Base-by-base conservation (phyloP, 2,329 filamentous ascomycete species). In the Penicillium sclerotiorum region DNA sequence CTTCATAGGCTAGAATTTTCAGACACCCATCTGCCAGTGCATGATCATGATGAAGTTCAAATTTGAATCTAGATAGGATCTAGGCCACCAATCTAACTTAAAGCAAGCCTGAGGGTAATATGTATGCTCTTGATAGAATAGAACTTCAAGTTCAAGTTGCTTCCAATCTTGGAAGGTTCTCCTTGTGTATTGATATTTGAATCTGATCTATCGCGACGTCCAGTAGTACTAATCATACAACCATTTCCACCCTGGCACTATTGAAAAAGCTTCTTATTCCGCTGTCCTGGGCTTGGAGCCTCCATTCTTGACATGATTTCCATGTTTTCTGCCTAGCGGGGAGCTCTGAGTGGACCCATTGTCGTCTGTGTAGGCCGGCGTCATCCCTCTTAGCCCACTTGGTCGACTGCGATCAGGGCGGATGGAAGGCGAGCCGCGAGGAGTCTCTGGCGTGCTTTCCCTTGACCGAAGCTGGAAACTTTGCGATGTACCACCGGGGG, bases 251-350 rank as follows among this genome's bases (percentile, higher is more conserved):
- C n/a, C n/a, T n/a, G n/a, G n/a, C n/a, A n/a, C n/a, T n/a, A n/a
- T n/a, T n/a, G 4, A 8, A 32, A 8, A 4, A 30, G 13, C 18
- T 11, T 15, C 11, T 39, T 39, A 55, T n/a, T 55, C 43, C 33
- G 39, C 51, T 5, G 63, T 62, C 54, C 68, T 64, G 12, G 63
- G 62, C 9, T 66, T 64, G 42, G 70, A 52, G 12, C 61, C 62
- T 48, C 67, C 64, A 55, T 71, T 66, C 27, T 55, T 65, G 12
- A 60, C 23, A 5, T 50, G 56, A 6, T 63, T 61, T 27, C 55
- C 58, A 6, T 64, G 62, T 39, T 67, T 63, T 35, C 50, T 63
- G 12, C 73, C 62, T 17, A 72, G 67, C 41, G 71, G 72, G 3
- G 72, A 71, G 15, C 61, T 61, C 28, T 61, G 65, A 13, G 55